phyloP scores from a whole-genome alignment of 2,329 filamentous ascomycete genomes.

The Monilinia laxa region DNA sequence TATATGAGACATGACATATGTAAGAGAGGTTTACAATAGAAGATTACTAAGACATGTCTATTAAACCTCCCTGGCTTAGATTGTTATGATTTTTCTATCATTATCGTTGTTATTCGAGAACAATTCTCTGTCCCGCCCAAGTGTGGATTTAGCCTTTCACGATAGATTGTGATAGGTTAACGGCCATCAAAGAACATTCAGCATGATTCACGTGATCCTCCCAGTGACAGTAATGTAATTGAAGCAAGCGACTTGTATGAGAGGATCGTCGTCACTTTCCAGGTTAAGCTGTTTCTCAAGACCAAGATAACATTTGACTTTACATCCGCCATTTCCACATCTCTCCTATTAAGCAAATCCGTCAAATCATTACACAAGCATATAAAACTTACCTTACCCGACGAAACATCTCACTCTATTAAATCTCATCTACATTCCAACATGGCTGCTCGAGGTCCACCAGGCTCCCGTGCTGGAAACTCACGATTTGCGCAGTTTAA shows the following conservation, averaged over 20 bases:
- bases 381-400: not conserved
- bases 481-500: constrained; percentile 98
- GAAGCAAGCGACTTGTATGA: constrained; percentile 11
- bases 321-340: not conserved
- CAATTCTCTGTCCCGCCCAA: not conserved
- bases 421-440: constrained; percentile 38
- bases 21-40: not conserved
- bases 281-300: constrained; percentile 18
- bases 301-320: constrained; percentile 22
- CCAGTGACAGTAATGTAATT: not conserved
- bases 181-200: constrained; percentile 8
- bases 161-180: not conserved
- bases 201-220: constrained; percentile 17
- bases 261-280: constrained; percentile 23
- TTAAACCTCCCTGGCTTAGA: not conserved
- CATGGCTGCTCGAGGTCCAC: constrained; percentile 82
- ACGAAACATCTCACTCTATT: constrained; percentile 11
- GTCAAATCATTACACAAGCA: not conserved
- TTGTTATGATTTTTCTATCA: not conserved
- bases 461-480: constrained; percentile 63
- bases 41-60: constrained; percentile 1
- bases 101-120: not conserved
- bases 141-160: not conserved
- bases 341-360: not conserved
- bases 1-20: too few relatives aligned